These are phyloP conservation scores for Solanum pinnatisectum DNA, from an alignment of 257 asterid species.

Conservation along the genomic window DNA sequence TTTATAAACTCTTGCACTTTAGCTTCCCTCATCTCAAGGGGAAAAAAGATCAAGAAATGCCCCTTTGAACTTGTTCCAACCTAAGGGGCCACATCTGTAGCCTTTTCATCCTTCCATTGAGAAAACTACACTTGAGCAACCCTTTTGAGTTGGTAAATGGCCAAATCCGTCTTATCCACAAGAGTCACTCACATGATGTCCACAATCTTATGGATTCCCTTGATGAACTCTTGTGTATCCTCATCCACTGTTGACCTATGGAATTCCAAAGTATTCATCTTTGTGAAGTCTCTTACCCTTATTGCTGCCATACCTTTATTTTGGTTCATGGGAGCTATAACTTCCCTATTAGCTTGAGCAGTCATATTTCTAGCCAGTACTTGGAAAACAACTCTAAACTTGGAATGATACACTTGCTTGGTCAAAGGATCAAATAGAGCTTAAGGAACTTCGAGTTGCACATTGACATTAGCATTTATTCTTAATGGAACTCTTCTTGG, in stretches of 20 bases:
- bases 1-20: too few relatives aligned
- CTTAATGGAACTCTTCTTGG: background rate
- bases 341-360: background rate
- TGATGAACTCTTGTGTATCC: too few relatives aligned
- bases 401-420: background rate
- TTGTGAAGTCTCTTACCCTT: background rate
- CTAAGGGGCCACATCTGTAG: background rate
- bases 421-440: background rate
- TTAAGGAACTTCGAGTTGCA: background rate
- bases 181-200: too few relatives aligned
- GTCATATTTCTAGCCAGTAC: background rate
- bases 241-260: too few relatives aligned
- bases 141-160: background rate
- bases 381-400: background rate
- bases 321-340: background rate
- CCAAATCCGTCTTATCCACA: background rate
- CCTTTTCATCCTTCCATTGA: background rate
- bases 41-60: background rate
- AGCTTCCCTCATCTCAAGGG: background rate
- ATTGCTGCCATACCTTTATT: background rate
- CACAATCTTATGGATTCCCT: too few relatives aligned
- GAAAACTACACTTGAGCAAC: background rate
- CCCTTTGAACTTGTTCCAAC: background rate
- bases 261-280: too few relatives aligned
- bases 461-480: too few relatives aligned